Conservation (phyloP, 805 yeast genomes). For the Grigorovia humatica region DNA sequence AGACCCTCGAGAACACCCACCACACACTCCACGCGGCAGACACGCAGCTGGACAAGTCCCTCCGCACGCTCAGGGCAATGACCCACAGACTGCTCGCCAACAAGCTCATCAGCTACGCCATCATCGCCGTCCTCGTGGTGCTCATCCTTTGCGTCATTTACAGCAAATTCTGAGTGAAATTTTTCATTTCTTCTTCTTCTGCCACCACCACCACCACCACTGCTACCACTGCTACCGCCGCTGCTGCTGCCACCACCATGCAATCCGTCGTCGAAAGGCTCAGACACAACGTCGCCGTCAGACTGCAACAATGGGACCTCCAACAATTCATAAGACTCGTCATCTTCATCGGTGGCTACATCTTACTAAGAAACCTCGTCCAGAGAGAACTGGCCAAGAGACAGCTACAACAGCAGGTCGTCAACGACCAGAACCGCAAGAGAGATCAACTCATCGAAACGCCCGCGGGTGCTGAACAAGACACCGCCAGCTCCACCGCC, state of each 20-base stretch:
- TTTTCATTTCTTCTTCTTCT: not conserved
- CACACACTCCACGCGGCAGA: slow-evolving; percentile 85
- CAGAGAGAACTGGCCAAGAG: slow-evolving; percentile 46
- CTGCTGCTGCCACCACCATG: not conserved
- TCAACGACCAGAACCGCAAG: slow-evolving; percentile 16
- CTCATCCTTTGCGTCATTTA: slow-evolving; percentile 75
- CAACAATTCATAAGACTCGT: slow-evolving; percentile 23
- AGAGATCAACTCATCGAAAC: slow-evolving; percentile 29
- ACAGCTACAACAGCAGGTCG: slow-evolving; percentile 42
- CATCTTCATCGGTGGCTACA: slow-evolving; percentile 52
- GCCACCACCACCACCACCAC: not conserved
- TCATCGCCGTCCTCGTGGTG: slow-evolving; percentile 75
- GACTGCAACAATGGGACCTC: slow-evolving; percentile 4
- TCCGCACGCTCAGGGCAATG: slow-evolving; percentile 82
- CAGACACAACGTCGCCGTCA: not conserved
- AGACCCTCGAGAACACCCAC: slow-evolving; percentile 78
- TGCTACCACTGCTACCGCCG: not conserved
- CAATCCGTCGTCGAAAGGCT: not conserved
- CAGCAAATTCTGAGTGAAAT: slow-evolving; percentile 51
- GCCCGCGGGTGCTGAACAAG: slow-evolving; percentile 27
- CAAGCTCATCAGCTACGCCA: slow-evolving; percentile 80
- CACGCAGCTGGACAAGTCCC: slow-evolving; percentile 79
- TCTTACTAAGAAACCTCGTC: slow-evolving; percentile 46
- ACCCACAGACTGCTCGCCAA: slow-evolving; percentile 87
- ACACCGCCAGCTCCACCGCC: too few relatives aligned